phyloP scores from a whole-genome alignment of 352 stramenopile genomes.

The Globisporangium parvum region DNA sequence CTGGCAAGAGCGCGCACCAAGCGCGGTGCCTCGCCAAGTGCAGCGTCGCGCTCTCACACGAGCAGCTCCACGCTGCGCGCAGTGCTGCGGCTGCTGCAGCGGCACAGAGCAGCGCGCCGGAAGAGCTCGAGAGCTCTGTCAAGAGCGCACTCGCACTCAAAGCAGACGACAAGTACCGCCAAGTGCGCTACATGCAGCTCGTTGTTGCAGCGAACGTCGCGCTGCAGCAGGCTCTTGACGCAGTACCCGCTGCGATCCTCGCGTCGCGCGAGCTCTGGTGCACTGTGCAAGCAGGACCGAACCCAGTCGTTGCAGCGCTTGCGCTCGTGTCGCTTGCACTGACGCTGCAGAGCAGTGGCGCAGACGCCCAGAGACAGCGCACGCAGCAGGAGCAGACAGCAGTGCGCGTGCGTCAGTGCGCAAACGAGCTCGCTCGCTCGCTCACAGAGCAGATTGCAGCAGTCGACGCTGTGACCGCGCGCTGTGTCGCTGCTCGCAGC shows the following conservation, averaged over 20 bases:
- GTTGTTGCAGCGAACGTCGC: conserved; percentile 7
- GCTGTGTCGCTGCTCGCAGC: background rate
- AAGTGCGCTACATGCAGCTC: conserved; percentile 15
- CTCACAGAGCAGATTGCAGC: background rate
- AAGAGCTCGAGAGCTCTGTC: conserved; percentile 8
- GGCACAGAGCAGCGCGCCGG: background rate
- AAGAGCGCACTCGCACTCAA: background rate
- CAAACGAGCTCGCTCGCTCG: background rate
- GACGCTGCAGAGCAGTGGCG: background rate
- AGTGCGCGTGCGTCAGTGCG: background rate
- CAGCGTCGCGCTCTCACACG: conserved; percentile 4
- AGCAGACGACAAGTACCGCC: conserved; percentile 3
- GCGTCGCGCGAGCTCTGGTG: conserved; percentile 4
- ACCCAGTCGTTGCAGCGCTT: conserved; percentile 7
- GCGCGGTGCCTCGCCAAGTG: conserved; percentile 10
- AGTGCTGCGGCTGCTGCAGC: background rate
- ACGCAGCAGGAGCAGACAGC: conserved; percentile 1
- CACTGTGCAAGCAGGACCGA: conserved; percentile 3
- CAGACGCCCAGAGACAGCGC: too few species aligned
- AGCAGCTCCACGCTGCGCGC: conserved; percentile 6
- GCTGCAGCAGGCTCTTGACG: conserved; percentile 6
- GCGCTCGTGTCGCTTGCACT: conserved; percentile 9
- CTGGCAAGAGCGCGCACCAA: conserved; percentile 8
- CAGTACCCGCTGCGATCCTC: conserved; percentile 3
- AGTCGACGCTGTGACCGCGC: conserved; percentile 5